phyloP scores from a whole-genome alignment of 495 filamentous ascomycete genomes.

The Aspergillus taichungensis region DNA sequence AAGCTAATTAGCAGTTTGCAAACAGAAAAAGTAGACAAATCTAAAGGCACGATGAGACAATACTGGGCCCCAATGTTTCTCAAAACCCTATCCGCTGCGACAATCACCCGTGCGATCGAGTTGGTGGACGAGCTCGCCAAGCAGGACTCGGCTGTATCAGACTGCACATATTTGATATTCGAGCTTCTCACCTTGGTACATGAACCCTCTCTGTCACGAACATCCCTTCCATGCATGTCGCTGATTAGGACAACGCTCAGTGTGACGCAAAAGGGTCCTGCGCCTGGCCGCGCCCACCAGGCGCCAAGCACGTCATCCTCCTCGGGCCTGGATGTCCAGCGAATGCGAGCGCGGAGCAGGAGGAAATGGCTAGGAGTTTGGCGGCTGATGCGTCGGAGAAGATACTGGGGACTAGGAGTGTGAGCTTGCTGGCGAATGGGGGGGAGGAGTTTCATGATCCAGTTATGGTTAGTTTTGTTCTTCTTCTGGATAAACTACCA shows the following conservation, averaged over 20 bases:
- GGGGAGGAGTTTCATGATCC: conserved; percentile 7
- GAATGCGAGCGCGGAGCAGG: conserved; percentile 1
- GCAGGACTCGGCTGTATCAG: not conserved
- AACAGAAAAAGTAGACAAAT: conserved; percentile 2
- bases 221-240: too few relatives aligned
- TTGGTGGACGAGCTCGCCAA: conserved; percentile 2
- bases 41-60: conserved; percentile 10
- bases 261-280: conserved; percentile 2
- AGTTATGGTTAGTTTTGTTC: conserved; percentile 4
- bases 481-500: conserved; percentile 8
- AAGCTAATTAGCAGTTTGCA: not conserved
- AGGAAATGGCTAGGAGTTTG: conserved; percentile 1
- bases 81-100: not conserved
- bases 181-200: conserved; percentile 4
- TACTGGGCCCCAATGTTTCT: conserved; percentile 6
- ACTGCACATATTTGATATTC: conserved; percentile 10
- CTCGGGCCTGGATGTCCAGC: conserved; percentile 6
- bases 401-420: not conserved
- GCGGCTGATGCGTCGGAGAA: not conserved
- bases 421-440: not conserved
- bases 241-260: not conserved
- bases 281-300: conserved; percentile 5
- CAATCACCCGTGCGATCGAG: conserved; percentile 1
- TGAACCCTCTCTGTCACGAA: not conserved
- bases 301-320: conserved; percentile 6